Conservation (phyloP, 139 green algal species). For the Chlamydomonas applanata region DNA sequence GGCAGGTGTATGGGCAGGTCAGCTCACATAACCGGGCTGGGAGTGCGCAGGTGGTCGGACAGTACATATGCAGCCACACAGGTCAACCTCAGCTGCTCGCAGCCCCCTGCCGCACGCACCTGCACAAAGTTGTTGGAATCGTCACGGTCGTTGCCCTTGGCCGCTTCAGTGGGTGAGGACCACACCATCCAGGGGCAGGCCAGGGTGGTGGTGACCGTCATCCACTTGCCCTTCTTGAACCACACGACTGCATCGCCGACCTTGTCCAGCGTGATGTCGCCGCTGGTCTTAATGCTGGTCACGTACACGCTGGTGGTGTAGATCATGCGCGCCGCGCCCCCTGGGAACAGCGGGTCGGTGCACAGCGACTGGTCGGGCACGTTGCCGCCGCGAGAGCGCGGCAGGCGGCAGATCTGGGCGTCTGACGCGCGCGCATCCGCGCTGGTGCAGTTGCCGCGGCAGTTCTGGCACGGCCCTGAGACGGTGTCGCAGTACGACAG, state of each 20-base stretch:
- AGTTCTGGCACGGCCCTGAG: slow-evolving; percentile 5
- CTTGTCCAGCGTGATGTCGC: neutral
- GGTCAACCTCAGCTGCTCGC: neutral
- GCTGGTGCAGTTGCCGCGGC: neutral
- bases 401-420: neutral
- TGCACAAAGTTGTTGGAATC: neutral
- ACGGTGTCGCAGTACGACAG: neutral
- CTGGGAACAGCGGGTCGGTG: neutral
- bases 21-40: no score
- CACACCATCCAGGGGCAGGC: slow-evolving; percentile 7
- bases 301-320: neutral
- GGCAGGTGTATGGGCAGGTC: neutral
- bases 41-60: no score
- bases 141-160: neutral
- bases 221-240: neutral
- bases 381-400: neutral
- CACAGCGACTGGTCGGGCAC: neutral
- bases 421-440: neutral
- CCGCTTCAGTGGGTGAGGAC: neutral
- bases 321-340: neutral
- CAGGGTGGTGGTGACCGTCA: neutral
- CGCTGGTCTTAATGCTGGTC: neutral
- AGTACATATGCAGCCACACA: no score
- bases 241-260: neutral
- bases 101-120: neutral